Evolutionary conservation across 805 yeast genomes (phyloP).

Genomic region (Lachancea dasiensis): DNA sequence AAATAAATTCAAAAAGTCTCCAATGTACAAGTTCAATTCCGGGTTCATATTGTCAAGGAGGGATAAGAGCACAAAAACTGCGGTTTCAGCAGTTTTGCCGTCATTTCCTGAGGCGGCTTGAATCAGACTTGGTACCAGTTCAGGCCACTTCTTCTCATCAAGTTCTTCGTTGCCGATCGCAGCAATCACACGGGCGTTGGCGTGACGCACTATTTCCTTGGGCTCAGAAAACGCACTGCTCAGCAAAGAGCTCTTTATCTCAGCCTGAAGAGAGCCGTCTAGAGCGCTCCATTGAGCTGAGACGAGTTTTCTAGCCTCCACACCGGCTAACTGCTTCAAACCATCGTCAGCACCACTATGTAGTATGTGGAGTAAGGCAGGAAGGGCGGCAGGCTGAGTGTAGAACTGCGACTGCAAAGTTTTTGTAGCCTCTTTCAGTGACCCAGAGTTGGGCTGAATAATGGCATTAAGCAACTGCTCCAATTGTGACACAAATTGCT

Average conservation of each 20-base stretch:
- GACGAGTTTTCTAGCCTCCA: conserved; percentile 86
- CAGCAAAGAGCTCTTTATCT: conserved; percentile 64
- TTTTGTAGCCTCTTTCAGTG: conserved; percentile 77
- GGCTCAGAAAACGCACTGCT: conserved; percentile 61
- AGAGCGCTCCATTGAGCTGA: conserved; percentile 55
- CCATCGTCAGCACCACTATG: conserved; percentile 65
- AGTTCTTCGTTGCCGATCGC: conserved; percentile 77
- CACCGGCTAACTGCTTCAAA: conserved; percentile 88
- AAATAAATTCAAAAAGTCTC: conserved; percentile 67
- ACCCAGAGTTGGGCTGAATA: conserved; percentile 72
- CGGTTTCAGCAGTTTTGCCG: conserved; percentile 66
- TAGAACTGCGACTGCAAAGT: conserved; percentile 70
- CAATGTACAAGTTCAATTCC: conserved; percentile 51
- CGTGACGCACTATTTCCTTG: conserved; percentile 69
- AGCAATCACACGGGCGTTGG: conserved; percentile 82
- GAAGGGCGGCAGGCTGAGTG: conserved; percentile 62
- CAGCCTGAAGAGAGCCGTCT: conserved; percentile 44
- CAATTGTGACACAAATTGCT: conserved; percentile 59
- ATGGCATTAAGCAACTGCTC: conserved; percentile 76
- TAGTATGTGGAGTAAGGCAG: conserved; percentile 76
- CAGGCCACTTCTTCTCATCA: conserved; percentile 65
- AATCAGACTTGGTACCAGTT: conserved; percentile 65
- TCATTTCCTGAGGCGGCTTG: conserved; percentile 53
- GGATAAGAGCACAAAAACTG: conserved; percentile 72
- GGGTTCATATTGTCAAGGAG: conserved; percentile 66